Evolutionary conservation across 2,329 filamentous ascomycete genomes (phyloP).

Genomic region (Penicillium sclerotigenum): DNA sequence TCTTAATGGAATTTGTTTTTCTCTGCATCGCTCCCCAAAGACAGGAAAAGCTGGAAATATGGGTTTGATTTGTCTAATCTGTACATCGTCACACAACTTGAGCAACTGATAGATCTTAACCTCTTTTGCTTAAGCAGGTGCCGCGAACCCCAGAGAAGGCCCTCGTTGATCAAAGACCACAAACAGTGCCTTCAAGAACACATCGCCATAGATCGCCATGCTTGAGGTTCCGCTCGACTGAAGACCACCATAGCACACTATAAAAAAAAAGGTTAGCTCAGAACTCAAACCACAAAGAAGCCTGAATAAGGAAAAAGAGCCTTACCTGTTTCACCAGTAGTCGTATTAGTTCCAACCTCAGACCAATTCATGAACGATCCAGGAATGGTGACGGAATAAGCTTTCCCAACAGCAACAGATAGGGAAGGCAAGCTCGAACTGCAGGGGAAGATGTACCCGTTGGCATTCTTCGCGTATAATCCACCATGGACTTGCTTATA

Average conservation of each 20-base stretch:
- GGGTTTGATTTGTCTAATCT: conserved; percentile 1
- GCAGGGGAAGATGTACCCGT: conserved; percentile 60
- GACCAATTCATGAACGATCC: conserved; percentile 58
- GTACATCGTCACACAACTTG: conserved; percentile 5
- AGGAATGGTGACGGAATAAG: conserved; percentile 52
- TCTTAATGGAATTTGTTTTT: not conserved
- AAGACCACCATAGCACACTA: conserved; percentile 58
- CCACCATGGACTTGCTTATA: conserved; percentile 56
- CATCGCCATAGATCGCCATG: conserved; percentile 60
- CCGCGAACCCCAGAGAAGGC: conserved; percentile 53
- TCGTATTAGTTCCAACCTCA: conserved; percentile 45
- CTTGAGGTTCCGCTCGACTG: conserved; percentile 57
- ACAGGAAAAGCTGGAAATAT: not conserved
- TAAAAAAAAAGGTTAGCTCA: conserved; percentile 4
- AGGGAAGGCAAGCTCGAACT: conserved; percentile 53
- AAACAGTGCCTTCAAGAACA: conserved; percentile 59
- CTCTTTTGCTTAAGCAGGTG: conserved; percentile 26
- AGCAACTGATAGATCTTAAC: not conserved
- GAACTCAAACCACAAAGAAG: not conserved
- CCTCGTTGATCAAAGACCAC: conserved; percentile 56
- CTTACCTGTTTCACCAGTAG: conserved; percentile 41
- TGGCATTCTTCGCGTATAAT: conserved; percentile 41
- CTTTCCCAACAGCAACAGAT: conserved; percentile 52
- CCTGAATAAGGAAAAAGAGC: not conserved
- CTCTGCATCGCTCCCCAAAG: not conserved